Conservation (phyloP, 495 filamentous ascomycete genomes). For the Penicillium ucsense region DNA sequence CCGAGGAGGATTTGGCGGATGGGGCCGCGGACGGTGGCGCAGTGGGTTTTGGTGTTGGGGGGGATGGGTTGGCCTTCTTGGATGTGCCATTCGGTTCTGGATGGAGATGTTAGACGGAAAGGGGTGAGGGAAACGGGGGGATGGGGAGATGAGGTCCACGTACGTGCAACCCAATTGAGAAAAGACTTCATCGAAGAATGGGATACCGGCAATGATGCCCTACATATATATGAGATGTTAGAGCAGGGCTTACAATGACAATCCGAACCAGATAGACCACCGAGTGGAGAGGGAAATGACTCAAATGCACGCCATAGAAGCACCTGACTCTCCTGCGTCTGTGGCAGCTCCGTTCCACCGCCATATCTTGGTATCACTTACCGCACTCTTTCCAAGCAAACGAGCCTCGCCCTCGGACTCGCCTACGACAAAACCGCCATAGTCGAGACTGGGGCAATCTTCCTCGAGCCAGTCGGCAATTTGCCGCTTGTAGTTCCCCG, state of each 20-base stretch:
- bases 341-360: background rate
- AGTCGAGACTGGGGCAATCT: conserved; percentile 92
- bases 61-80: conserved; percentile 60
- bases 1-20: conserved; percentile 79
- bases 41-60: conserved; percentile 40
- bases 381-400: conserved; percentile 75
- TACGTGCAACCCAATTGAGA: conserved; percentile 74
- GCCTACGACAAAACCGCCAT: conserved; percentile 94
- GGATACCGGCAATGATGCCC: conserved; percentile 83
- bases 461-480: conserved; percentile 84
- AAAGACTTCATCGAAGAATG: conserved; percentile 95
- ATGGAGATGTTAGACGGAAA: background rate
- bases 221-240: conserved; percentile 7
- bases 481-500: conserved; percentile 68
- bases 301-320: too few relatives aligned
- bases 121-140: background rate
- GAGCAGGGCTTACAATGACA: background rate
- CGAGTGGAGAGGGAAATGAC: too few relatives aligned
- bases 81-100: conserved; percentile 74
- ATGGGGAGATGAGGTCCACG: conserved; percentile 6
- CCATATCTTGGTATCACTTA: conserved; percentile 13
- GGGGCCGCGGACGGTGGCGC: conserved; percentile 80
- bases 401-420: conserved; percentile 66
- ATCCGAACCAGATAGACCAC: too few relatives aligned
- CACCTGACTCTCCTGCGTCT: too few relatives aligned